Evolutionary conservation across 2,329 filamentous ascomycete species (phyloP).

Genomic region (Coniochaeta sp.): DNA sequence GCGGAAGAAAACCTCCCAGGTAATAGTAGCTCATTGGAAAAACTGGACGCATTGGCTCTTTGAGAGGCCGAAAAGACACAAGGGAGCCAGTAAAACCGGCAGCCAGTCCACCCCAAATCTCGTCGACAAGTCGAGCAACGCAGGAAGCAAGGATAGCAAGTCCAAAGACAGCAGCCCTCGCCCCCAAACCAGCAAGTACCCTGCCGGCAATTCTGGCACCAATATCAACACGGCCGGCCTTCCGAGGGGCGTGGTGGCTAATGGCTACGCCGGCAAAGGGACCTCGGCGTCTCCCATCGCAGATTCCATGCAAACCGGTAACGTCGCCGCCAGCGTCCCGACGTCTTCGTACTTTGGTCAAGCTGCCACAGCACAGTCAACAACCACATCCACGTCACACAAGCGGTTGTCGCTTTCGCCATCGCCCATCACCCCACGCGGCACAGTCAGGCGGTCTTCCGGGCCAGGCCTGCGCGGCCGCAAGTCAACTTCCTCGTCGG

Average conservation of each 20-base stretch:
- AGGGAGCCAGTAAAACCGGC: slow-evolving; percentile 38
- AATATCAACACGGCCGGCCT: slow-evolving; percentile 31
- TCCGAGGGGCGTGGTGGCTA: slow-evolving; percentile 44
- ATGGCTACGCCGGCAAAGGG: slow-evolving; percentile 34
- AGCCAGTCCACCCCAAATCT: slow-evolving; percentile 56
- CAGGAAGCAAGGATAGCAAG: slow-evolving; percentile 27
- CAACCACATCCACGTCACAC: slow-evolving; percentile 28
- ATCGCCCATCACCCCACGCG: slow-evolving; percentile 79
- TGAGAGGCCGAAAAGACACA: slow-evolving; percentile 47
- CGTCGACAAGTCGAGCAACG: slow-evolving; percentile 38
- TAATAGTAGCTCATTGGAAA: slow-evolving; percentile 54
- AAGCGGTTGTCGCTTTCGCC: slow-evolving; percentile 80
- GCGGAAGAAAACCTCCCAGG: slow-evolving; percentile 50
- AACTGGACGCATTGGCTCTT: slow-evolving; percentile 58
- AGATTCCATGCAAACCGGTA: not conserved
- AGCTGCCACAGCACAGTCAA: slow-evolving; percentile 11
- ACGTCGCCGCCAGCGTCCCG: not conserved
- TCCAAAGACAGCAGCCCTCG: slow-evolving; percentile 48
- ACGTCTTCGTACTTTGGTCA: not conserved
- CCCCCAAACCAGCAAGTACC: slow-evolving; percentile 53
- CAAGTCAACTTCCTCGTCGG: slow-evolving; percentile 92
- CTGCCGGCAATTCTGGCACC: slow-evolving; percentile 29
- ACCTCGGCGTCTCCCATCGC: slow-evolving; percentile 7
- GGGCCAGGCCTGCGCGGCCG: slow-evolving; percentile 80
- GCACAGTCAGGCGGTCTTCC: slow-evolving; percentile 76